A percentile compares a stretch with the other conserved stretches of the same genome.
Conservation (phyloP, 768 basidiomycete species). For the Trametes gibbosa region DNA sequence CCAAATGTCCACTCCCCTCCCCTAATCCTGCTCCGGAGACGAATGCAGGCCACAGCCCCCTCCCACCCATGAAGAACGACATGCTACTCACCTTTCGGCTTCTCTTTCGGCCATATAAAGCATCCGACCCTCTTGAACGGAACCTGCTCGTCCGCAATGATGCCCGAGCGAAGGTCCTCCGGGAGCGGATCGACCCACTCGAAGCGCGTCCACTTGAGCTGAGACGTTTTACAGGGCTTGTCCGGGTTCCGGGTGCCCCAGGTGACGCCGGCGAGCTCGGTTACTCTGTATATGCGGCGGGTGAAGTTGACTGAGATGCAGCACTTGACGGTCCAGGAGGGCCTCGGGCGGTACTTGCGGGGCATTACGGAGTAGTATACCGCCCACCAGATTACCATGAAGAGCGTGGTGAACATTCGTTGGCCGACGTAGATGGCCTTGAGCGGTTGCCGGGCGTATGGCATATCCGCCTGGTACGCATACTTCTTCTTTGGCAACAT, state of each 20-base stretch:
- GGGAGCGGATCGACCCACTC: conserved; percentile 47
- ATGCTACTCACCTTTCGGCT: conserved; percentile 18
- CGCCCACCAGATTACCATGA: conserved; percentile 46
- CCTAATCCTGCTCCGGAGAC: too few relatives aligned
- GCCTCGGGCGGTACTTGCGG: conserved; percentile 42
- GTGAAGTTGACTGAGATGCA: conserved; percentile 52
- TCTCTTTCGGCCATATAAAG: conserved; percentile 46
- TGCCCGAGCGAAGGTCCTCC: conserved; percentile 39
- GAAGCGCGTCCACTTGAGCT: conserved; percentile 46
- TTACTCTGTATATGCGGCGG: conserved; percentile 49
- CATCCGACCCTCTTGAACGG: conserved; percentile 44
- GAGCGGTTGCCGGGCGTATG: conserved; percentile 43
- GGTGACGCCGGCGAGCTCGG: conserved; percentile 55
- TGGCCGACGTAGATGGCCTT: conserved; percentile 48
- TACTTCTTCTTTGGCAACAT: conserved; percentile 11
- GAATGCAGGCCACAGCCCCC: too few relatives aligned
- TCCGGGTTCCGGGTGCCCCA: conserved; percentile 50
- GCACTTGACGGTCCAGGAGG: conserved; percentile 49
- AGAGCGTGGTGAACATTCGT: conserved; percentile 46
- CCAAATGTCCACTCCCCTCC: too few relatives aligned
- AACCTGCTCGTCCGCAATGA: conserved; percentile 39
- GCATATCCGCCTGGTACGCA: conserved; percentile 39
- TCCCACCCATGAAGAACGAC: too few relatives aligned
- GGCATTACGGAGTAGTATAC: conserved; percentile 44
- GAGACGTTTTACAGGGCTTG: conserved; percentile 30